These are phyloP conservation scores for Dacryopinax primogenitus DNA, from an alignment of 768 basidiomycete species.

Conservation along the genomic window DNA sequence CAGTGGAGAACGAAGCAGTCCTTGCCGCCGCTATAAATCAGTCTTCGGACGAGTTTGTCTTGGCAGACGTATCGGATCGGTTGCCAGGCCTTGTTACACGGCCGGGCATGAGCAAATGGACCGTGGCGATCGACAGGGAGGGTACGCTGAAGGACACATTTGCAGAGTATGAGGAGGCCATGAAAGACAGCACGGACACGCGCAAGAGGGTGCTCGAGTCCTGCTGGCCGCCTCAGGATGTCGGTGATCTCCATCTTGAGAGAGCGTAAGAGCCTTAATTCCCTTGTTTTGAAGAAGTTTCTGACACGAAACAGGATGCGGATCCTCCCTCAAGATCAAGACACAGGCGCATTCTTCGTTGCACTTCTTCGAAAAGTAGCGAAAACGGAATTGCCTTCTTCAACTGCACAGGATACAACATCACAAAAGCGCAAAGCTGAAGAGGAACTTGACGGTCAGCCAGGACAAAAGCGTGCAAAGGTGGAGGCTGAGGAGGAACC, in stretches of 20 bases:
- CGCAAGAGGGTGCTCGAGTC: constrained; percentile 47
- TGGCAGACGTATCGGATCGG: constrained; percentile 63
- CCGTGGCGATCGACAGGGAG: constrained; percentile 44
- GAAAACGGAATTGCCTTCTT: not conserved
- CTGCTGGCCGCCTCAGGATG: constrained; percentile 68
- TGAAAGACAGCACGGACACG: constrained; percentile 35
- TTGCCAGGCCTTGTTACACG: constrained; percentile 60
- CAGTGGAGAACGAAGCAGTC: constrained; percentile 94
- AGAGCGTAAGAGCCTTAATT: constrained; percentile 45
- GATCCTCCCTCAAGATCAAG: constrained; percentile 88
- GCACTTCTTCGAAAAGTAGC: constrained; percentile 29
- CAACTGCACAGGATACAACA: not conserved
- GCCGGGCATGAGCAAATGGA: constrained; percentile 69
- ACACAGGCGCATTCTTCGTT: constrained; percentile 97
- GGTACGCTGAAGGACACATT: constrained; percentile 39
- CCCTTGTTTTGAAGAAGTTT: not conserved
- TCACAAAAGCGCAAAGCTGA: constrained; percentile 7
- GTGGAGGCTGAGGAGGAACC: constrained; percentile 15
- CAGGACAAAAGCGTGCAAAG: constrained; percentile 12
- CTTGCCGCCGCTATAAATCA: constrained; percentile 64
- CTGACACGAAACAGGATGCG: constrained; percentile 44
- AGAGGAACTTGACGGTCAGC: not conserved
- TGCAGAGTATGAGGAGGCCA: constrained; percentile 48
- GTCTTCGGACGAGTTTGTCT: constrained; percentile 44
- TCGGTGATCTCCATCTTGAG: constrained; percentile 45